phyloP scores from a whole-genome alignment of 176 grass and related monocot species.

The Oryza australiensis region DNA sequence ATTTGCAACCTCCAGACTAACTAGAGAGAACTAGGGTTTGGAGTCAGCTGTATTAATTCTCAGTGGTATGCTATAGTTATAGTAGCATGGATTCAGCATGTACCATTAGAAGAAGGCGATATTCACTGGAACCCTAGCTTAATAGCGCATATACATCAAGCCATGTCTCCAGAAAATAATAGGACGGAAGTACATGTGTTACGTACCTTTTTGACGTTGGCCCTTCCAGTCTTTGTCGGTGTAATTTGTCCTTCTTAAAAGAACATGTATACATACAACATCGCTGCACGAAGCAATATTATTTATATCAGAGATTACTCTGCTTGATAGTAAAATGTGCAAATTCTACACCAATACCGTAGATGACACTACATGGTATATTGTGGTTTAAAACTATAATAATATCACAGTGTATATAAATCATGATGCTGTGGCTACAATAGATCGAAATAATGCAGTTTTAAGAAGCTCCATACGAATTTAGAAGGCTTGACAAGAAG shows the following conservation, averaged over 20 bases:
- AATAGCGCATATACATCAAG: not conserved
- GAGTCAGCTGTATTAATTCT: too few species aligned
- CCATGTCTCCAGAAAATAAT: not conserved
- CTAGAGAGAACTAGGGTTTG: too few species aligned
- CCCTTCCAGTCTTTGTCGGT: not conserved
- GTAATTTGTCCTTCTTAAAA: not conserved
- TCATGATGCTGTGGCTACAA: not conserved
- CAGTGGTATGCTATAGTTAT: too few species aligned
- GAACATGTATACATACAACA: not conserved
- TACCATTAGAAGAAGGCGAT: not conserved
- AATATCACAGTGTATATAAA: not conserved
- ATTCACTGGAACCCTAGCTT: not conserved
- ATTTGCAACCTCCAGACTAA: too few species aligned
- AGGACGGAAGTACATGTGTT: not conserved
- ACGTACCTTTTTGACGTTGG: not conserved
- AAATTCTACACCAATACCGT: not conserved
- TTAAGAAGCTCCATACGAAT: constrained; percentile 1
- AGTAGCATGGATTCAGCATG: not conserved
- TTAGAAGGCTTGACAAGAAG: not conserved
- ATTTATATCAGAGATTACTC: not conserved
- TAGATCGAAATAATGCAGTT: constrained; percentile 1
- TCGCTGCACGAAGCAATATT: constrained; percentile 3
- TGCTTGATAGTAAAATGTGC: not conserved
- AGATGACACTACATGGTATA: not conserved
- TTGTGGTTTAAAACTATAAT: not conserved